A percentile compares a stretch with the other conserved stretches of the same genome.
Conservation (phyloP, 495 filamentous ascomycete species). For the Lasiosphaeria hispida region DNA sequence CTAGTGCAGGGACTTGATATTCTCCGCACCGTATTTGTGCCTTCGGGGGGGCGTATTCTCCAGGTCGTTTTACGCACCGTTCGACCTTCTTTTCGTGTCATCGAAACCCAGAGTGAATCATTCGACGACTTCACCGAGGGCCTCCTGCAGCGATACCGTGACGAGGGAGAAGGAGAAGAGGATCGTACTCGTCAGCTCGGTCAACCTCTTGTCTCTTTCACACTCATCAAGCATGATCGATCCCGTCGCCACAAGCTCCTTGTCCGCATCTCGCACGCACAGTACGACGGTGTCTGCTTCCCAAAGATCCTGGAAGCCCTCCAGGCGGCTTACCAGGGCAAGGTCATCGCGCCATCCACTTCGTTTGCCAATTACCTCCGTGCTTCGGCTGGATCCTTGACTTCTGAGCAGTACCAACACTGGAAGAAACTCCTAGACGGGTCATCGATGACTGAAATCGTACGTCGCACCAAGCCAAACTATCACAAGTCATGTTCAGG, state of each 20-base stretch:
- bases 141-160: not conserved
- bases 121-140: constrained; percentile 34
- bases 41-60: constrained; percentile 51
- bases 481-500: not conserved
- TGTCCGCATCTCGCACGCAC: constrained; percentile 64
- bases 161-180: constrained; percentile 22
- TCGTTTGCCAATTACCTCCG: constrained; percentile 57
- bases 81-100: constrained; percentile 47
- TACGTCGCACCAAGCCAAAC: constrained; percentile 16
- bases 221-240: constrained; percentile 50
- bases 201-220: constrained; percentile 53
- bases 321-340: constrained; percentile 52
- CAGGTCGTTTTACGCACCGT: constrained; percentile 61
- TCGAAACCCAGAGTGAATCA: constrained; percentile 45
- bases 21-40: constrained; percentile 62
- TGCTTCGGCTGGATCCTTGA: constrained; percentile 42
- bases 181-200: constrained; percentile 47
- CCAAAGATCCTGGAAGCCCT: constrained; percentile 56
- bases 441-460: constrained; percentile 43
- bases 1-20: constrained; percentile 45
- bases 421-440: constrained; percentile 51
- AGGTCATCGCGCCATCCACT: constrained; percentile 39
- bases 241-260: constrained; percentile 51
- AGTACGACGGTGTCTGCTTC: constrained; percentile 65
- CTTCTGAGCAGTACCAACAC: constrained; percentile 43